Conservation (phyloP, 2,329 filamentous ascomycete species). For the Xylariaceae sp. region DNA sequence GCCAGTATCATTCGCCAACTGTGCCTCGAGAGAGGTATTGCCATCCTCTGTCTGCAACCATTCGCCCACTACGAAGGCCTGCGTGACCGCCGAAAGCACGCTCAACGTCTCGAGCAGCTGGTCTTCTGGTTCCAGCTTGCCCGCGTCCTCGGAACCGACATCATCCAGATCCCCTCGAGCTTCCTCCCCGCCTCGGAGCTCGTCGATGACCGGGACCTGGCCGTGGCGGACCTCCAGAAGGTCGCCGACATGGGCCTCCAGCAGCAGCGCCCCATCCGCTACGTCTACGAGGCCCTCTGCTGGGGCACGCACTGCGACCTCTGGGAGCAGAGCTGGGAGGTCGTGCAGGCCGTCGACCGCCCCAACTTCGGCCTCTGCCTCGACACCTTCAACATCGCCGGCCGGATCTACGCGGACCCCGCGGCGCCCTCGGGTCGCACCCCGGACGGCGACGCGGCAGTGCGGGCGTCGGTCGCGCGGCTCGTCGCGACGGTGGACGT, state of each 20-base stretch:
- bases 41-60: slow-evolving; percentile 67
- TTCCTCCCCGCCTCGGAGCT: slow-evolving; percentile 52
- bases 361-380: slow-evolving; percentile 73
- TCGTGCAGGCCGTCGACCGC: slow-evolving; percentile 61
- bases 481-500: slow-evolving; percentile 54
- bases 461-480: slow-evolving; percentile 49
- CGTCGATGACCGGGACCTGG: slow-evolving; percentile 45
- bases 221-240: slow-evolving; percentile 58
- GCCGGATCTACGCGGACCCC: slow-evolving; percentile 67
- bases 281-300: slow-evolving; percentile 69
- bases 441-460: slow-evolving; percentile 48
- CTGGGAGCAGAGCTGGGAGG: slow-evolving; percentile 69
- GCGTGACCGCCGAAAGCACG: slow-evolving; percentile 55
- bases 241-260: slow-evolving; percentile 63
- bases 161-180: slow-evolving; percentile 70
- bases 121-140: slow-evolving; percentile 66
- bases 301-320: slow-evolving; percentile 67
- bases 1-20: slow-evolving; percentile 53
- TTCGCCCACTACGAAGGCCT: slow-evolving; percentile 77
- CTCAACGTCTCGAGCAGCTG: slow-evolving; percentile 56
- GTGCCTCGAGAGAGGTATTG: slow-evolving; percentile 50
- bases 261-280: slow-evolving; percentile 54
- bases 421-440: slow-evolving; percentile 46
- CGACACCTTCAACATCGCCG: slow-evolving; percentile 76
- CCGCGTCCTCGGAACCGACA: slow-evolving; percentile 59